Conservation (phyloP, 371 early-diverging fungal species). For the Umbelopsis sp. region DNA sequence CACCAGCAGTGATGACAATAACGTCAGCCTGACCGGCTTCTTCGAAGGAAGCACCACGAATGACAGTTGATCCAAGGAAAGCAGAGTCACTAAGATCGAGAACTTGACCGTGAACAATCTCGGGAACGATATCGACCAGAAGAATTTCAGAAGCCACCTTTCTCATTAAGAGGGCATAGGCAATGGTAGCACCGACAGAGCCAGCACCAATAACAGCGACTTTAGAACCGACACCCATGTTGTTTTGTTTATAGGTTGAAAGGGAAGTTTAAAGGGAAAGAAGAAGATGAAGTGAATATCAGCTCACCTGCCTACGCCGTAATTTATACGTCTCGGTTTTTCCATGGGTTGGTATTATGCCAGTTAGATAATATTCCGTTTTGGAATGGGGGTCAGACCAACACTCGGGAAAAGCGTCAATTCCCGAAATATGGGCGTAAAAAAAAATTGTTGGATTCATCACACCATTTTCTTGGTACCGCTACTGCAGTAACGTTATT, state of each 20-base stretch:
- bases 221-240: constrained; percentile 28
- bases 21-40: constrained; percentile 87
- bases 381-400: too few relatives aligned
- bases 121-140: constrained; percentile 70
- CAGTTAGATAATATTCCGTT: background rate
- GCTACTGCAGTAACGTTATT: too few relatives aligned
- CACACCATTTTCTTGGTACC: too few relatives aligned
- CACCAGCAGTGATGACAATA: constrained; percentile 88
- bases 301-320: background rate
- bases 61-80: constrained; percentile 65
- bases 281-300: background rate
- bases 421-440: too few relatives aligned
- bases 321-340: too few relatives aligned
- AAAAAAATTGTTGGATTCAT: too few relatives aligned
- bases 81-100: constrained; percentile 80
- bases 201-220: constrained; percentile 83
- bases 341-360: constrained; percentile 3
- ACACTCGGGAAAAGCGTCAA: too few relatives aligned
- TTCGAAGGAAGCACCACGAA: constrained; percentile 59
- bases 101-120: constrained; percentile 74
- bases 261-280: background rate
- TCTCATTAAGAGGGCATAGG: constrained; percentile 73
- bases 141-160: constrained; percentile 72
- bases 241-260: background rate
- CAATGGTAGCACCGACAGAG: constrained; percentile 80